Evolutionary conservation across 192 early-diverging fungal genomes (phyloP).

Genomic region (Backusella westeae): DNA sequence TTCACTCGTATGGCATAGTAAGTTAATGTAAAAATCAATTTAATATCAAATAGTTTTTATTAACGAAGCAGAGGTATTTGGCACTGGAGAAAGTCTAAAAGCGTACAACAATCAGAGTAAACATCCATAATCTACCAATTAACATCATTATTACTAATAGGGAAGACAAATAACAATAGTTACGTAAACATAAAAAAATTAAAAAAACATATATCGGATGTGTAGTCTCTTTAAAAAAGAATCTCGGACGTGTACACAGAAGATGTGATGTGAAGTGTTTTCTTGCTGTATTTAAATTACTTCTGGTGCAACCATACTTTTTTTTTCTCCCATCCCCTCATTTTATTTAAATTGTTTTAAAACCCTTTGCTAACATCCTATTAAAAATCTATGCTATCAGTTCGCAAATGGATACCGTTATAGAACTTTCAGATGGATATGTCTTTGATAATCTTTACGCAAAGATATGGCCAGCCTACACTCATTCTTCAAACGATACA

Average conservation of each 20-base stretch:
- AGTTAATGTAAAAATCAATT: not conserved
- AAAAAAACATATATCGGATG: not conserved
- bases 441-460: slow-evolving; percentile 64
- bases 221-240: not conserved
- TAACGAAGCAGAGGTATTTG: not conserved
- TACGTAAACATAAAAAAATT: not conserved
- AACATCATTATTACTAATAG: not conserved
- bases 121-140: not conserved
- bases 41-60: not conserved
- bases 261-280: not conserved
- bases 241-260: not conserved
- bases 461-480: slow-evolving; percentile 10
- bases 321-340: not conserved
- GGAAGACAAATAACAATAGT: not conserved
- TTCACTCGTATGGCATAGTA: not conserved
- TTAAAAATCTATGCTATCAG: not conserved
- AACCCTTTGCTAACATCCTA: not conserved
- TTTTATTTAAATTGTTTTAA: not conserved
- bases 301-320: not conserved
- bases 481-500: slow-evolving; percentile 42
- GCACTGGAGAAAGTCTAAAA: not conserved
- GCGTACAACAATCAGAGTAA: not conserved
- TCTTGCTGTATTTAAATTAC: slow-evolving; percentile 5
- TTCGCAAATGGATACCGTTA: slow-evolving; percentile 59
- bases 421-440: slow-evolving; percentile 60